A percentile compares a stretch with the other conserved stretches of the same genome.
Evolutionary conservation across 2,329 filamentous ascomycete genomes (phyloP).

Genomic region (Penicillium sp.): DNA sequence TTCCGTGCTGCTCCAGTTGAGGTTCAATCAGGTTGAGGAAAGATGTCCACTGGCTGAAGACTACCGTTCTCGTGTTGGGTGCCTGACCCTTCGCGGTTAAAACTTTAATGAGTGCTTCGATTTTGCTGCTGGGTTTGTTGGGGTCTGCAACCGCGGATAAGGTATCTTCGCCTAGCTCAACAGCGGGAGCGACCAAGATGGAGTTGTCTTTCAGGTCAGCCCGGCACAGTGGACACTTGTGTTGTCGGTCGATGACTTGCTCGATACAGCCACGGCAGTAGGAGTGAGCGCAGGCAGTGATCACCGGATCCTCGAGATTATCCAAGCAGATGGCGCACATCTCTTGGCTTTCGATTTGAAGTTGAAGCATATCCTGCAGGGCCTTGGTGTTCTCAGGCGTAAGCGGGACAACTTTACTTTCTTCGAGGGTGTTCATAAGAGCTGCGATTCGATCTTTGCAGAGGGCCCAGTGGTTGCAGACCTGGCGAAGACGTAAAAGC

Average conservation of each 20-base stretch:
- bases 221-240: constrained; percentile 85
- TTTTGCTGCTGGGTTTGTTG: constrained; percentile 76
- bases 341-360: constrained; percentile 79
- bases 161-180: constrained; percentile 57
- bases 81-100: constrained; percentile 69
- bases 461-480: constrained; percentile 87
- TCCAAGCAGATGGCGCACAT: constrained; percentile 85
- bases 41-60: constrained; percentile 83
- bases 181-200: constrained; percentile 68
- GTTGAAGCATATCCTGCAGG: constrained; percentile 74
- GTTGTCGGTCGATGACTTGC: constrained; percentile 72
- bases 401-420: constrained; percentile 68
- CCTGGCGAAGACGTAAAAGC: constrained; percentile 79
- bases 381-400: constrained; percentile 73
- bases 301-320: constrained; percentile 70
- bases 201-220: constrained; percentile 65
- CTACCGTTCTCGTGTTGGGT: constrained; percentile 73
- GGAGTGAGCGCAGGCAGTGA: constrained; percentile 81
- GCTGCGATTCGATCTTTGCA: constrained; percentile 74
- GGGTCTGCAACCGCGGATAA: constrained; percentile 60
- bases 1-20: constrained; percentile 64
- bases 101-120: constrained; percentile 76
- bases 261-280: constrained; percentile 78
- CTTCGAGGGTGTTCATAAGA: constrained; percentile 71
- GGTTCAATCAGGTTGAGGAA: constrained; percentile 75